Base-by-base conservation (phyloP, 1,284 basidiomycete genomes). In the Trametes pubescens region DNA sequence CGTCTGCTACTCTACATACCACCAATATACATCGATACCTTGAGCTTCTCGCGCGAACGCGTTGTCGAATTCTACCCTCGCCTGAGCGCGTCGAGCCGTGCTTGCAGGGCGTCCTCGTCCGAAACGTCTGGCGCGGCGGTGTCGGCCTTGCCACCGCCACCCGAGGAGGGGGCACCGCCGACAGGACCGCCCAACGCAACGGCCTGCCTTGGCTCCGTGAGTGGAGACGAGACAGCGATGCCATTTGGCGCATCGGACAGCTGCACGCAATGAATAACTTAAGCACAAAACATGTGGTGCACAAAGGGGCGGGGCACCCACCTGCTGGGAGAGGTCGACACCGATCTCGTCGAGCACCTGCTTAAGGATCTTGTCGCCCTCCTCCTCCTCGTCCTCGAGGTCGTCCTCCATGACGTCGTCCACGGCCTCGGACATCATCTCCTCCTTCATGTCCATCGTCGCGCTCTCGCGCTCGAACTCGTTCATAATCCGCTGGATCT, bases 381-480 rank as follows among this genome's bases (percentile, higher is more conserved):
- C 97, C 70, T 94, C 94, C 72, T 99, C 96, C 77, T 98, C 96
- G 57, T 96, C 96, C 69, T 96, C 95, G 43, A 82, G 82, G 24
- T 95, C 94, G 55, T 94, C 93, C 73, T 98, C 96, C 95, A 99
- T 99, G 43, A 96, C 96, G 74, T 98, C 97, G 79, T 99, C 98
- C 10, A 99, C 93, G 1, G 96, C 93, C 66, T 99, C 98, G 43
- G 92, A 94, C 97, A 99, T 99, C 93, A 99, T 98, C 77, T 98
- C 97, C 79, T 99, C 98, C 80, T 99, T 99, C 98, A 99, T 99
- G 78, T 99, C 97, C 98, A 99, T 99, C 76, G 92, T 94, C 11
- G 93, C 90, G 68, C 92, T 97, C 80, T 99, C 98, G 73, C 91
- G 92, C 81, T 99, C 97, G 71, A 99, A 99, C 54, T 99, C 97